Conservation (phyloP, 2,329 filamentous ascomycete species). For the Geoglossum cookeanum region DNA sequence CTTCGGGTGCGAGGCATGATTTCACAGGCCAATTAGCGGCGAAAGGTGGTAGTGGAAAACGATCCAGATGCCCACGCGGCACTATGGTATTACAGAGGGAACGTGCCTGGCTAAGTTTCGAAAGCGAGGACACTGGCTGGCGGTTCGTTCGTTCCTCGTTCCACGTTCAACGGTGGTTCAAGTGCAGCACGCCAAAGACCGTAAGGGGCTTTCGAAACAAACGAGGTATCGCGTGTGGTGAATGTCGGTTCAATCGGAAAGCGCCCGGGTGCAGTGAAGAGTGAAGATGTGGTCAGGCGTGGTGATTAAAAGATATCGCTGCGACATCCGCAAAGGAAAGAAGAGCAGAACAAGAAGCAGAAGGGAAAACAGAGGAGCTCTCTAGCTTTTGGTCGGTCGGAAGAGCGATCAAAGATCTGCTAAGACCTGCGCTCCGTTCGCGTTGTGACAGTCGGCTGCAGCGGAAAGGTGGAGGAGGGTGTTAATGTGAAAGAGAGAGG, state of each 20-base stretch:
- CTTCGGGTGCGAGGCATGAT: slow-evolving; percentile 1
- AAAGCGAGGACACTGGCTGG: neutral
- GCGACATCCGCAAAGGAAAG: neutral
- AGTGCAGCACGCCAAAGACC: neutral
- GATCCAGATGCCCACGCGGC: neutral
- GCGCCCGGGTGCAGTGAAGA: neutral
- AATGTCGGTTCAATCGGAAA: neutral
- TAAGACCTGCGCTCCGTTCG: neutral
- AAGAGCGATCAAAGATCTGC: neutral
- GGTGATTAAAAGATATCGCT: neutral
- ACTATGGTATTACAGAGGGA: neutral
- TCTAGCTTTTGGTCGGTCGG: neutral
- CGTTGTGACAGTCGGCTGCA: neutral
- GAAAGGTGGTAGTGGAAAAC: slow-evolving; percentile 1
- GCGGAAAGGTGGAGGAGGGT: neutral
- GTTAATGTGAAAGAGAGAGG: neutral
- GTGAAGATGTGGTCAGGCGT: neutral
- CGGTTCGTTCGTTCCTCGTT: neutral
- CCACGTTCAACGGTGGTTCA: neutral
- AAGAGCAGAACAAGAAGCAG: neutral
- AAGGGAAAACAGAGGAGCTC: neutral
- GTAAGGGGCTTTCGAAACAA: neutral
- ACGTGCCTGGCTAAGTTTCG: neutral
- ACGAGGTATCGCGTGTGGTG: neutral
- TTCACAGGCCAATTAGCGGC: neutral